Evolutionary conservation across 2,329 filamentous ascomycete species (phyloP).

Genomic region (Trichophyton verrucosum): DNA sequence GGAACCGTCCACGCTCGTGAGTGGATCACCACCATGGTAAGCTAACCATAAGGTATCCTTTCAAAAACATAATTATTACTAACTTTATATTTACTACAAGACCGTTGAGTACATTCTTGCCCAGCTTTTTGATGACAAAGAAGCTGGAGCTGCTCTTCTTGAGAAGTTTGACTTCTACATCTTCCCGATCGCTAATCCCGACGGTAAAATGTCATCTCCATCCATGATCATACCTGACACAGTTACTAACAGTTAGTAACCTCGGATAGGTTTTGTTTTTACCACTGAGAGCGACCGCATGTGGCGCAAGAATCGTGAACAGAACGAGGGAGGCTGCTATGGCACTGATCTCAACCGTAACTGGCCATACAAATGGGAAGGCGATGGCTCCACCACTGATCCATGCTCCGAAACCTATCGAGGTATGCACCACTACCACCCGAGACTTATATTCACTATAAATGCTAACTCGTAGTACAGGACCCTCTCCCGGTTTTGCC

Average conservation of each 20-base stretch:
- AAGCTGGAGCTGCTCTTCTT: conserved; percentile 34
- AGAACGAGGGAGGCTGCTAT: conserved; percentile 31
- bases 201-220: conserved; percentile 29
- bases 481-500: conserved; percentile 33
- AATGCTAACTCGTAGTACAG: conserved; percentile 15
- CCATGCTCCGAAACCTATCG: conserved; percentile 41
- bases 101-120: conserved; percentile 41
- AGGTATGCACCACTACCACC: conserved; percentile 13
- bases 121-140: conserved; percentile 34
- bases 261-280: conserved; percentile 43
- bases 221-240: not conserved
- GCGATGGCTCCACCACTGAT: conserved; percentile 38
- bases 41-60: not conserved
- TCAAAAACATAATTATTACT: not conserved
- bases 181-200: conserved; percentile 50
- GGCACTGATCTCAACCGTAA: conserved; percentile 49
- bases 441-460: not conserved
- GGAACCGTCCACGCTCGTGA: conserved; percentile 49
- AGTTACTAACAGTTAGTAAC: not conserved
- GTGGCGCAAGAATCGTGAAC: conserved; percentile 51
- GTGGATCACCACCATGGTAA: conserved; percentile 46
- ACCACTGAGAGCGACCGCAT: conserved; percentile 45
- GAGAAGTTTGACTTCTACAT: conserved; percentile 56
- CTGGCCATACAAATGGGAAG: conserved; percentile 42
- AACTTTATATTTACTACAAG: not conserved